These are phyloP conservation scores for Mucor piriformis DNA, from an alignment of 371 early-diverging fungal genomes.

Conservation along the genomic window DNA sequence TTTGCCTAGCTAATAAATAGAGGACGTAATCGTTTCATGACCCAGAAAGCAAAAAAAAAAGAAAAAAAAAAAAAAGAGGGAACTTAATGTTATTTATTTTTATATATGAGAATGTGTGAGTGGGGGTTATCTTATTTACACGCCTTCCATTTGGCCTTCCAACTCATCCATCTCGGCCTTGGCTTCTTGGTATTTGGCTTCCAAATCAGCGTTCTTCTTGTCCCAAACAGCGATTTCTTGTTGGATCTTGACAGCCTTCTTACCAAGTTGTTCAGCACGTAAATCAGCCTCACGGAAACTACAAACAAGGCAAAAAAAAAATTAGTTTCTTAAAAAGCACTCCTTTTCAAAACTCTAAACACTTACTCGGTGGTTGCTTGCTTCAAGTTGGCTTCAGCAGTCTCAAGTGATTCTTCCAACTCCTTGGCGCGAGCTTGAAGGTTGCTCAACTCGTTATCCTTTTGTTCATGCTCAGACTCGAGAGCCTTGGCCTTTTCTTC, in stretches of 20 bases:
- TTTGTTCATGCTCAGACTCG: constrained; percentile 57
- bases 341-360: neutral
- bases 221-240: constrained; percentile 37
- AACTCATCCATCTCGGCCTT: constrained; percentile 49
- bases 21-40: constrained; percentile 5
- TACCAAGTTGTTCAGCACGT: constrained; percentile 38
- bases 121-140: constrained; percentile 24
- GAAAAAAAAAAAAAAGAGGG: neutral
- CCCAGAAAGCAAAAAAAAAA: constrained; percentile 2
- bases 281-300: constrained; percentile 71
- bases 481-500: constrained; percentile 61
- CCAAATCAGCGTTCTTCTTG: constrained; percentile 39
- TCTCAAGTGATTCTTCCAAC: constrained; percentile 69
- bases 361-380: constrained; percentile 72
- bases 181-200: constrained; percentile 35
- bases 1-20: neutral
- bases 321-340: neutral
- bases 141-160: constrained; percentile 45
- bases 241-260: constrained; percentile 40
- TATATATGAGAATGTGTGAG: neutral
- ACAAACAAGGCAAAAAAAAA: constrained; percentile 3
- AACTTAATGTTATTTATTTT: neutral
- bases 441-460: constrained; percentile 70
- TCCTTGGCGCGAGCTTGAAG: constrained; percentile 64
- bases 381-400: constrained; percentile 64